A percentile compares a stretch with the other conserved stretches of the same genome.
Evolutionary conservation across 2,329 filamentous ascomycete species (phyloP).

Genomic region (Fusarium sp.): DNA sequence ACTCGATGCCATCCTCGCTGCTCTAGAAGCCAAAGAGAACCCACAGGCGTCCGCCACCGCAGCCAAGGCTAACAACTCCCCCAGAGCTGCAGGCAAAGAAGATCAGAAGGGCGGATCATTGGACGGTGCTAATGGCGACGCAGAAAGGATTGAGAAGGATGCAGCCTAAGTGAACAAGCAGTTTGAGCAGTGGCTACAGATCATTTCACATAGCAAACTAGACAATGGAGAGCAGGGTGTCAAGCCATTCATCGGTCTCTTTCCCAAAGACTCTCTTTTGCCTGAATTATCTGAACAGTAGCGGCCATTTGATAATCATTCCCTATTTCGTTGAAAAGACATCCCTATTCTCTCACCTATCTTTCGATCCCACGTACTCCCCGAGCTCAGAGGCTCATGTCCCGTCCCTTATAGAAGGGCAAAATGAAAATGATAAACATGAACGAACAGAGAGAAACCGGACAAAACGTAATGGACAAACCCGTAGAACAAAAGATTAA

Average conservation of each 20-base stretch:
- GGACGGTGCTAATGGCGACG: slow-evolving; percentile 6
- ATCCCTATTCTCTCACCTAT: slow-evolving; percentile 2
- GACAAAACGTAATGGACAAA: slow-evolving; percentile 1
- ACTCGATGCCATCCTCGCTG: slow-evolving; percentile 66
- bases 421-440: neutral
- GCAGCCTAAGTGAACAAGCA: neutral
- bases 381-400: slow-evolving; percentile 23
- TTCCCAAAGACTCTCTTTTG: slow-evolving; percentile 8
- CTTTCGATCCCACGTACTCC: slow-evolving; percentile 22
- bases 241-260: slow-evolving; percentile 6
- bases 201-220: slow-evolving; percentile 1
- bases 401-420: slow-evolving; percentile 4
- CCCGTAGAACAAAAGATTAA: neutral
- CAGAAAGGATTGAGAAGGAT: slow-evolving; percentile 10
- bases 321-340: slow-evolving; percentile 6
- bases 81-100: neutral
- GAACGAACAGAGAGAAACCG: neutral
- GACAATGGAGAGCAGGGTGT: neutral
- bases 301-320: slow-evolving; percentile 1
- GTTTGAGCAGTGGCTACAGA: neutral
- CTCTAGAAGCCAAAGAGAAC: slow-evolving; percentile 53
- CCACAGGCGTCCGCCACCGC: slow-evolving; percentile 2
- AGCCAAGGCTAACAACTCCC: neutral
- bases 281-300: slow-evolving; percentile 11
- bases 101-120: slow-evolving; percentile 3